Evolutionary conservation across 495 filamentous ascomycete genomes (phyloP), one percentile per base, ranked within the genome.

Genomic region (Cercophora samala): DNA sequence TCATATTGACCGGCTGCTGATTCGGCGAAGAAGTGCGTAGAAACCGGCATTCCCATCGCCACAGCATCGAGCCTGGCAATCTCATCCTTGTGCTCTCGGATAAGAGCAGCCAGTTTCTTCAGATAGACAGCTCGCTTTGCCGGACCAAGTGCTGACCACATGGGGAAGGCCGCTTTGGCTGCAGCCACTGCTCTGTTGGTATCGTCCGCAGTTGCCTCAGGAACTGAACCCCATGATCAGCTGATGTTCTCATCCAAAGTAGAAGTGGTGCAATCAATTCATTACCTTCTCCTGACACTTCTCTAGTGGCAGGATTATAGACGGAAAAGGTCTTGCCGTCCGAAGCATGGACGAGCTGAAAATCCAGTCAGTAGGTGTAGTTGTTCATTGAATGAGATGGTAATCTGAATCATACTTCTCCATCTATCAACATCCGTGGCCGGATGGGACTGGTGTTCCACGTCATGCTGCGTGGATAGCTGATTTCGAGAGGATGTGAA

Each of bases 101-200:
- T 75, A 23, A 89, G 72, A 5, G 66, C 73, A 2, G 85, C 83
- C 0, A 89, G 78, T 65, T 84, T 85, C 68, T 80, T 80, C 56
- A 90, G 67, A 70, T 79, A 80, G 0, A 64, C 67, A 8, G 76
- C 81, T 18, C 85, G 77, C 56, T 79, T 72, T 5, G 75, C 26
- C 0, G 82, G 81, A 5, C 77, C 76, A 19, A 86, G 76, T 6
- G 76, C 77, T 2, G 79, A 80, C 87, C 88, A 90, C 21, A 79
- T 75, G 21, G 84, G 84, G 66, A 87, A 85, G 8, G 88, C 86
- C 4, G 79, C 80, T 64, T 84, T 83, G 26, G 88, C 88, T 17
- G 87, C 82, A 4, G 81, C 81, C 1, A 89, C 85, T 17, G 87
- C 87, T 2, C 70, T 73, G 73, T 89, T 81, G 67, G 84, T 80